Percentiles rank a stretch among this genome's conserved stretches.
Conservation (phyloP, 225 moss, liverwort and hornwort genomes). For the Bryum argenteum region DNA sequence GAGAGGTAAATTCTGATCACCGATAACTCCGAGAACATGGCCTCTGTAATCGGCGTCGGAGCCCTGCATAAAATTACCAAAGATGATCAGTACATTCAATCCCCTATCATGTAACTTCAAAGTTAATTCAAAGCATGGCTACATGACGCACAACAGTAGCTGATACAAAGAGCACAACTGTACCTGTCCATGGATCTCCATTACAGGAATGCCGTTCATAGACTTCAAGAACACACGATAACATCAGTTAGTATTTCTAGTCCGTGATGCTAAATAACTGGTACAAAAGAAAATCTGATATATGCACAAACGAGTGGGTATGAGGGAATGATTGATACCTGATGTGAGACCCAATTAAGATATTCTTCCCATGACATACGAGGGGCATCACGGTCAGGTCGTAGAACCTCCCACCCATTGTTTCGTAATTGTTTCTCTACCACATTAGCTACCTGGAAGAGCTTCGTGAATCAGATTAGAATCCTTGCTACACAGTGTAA, state of each 20-base stretch:
- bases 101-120: slow-evolving; percentile 4
- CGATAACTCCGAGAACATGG: slow-evolving; percentile 92
- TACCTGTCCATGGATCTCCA: slow-evolving; percentile 99
- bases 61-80: slow-evolving; percentile 58
- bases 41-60: slow-evolving; percentile 92
- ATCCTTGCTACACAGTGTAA: background rate
- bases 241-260: slow-evolving; percentile 29
- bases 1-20: slow-evolving; percentile 79
- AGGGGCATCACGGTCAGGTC: slow-evolving; percentile 95
- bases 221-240: slow-evolving; percentile 56
- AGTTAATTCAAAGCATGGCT: background rate
- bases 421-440: slow-evolving; percentile 79
- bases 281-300: slow-evolving; percentile 9
- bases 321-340: slow-evolving; percentile 49
- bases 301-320: background rate
- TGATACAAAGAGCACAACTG: slow-evolving; percentile 26
- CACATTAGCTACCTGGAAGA: slow-evolving; percentile 78
- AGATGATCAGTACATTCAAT: slow-evolving; percentile 31
- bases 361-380: slow-evolving; percentile 92
- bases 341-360: slow-evolving; percentile 91
- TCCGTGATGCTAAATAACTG: slow-evolving; percentile 14
- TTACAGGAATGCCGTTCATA: slow-evolving; percentile 79
- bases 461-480: slow-evolving; percentile 19
- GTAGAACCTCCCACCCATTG: slow-evolving; percentile 94
- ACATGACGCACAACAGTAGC: slow-evolving; percentile 4